phyloP scores from a whole-genome alignment of 345 rosid species.

The Luvunga scandens region DNA sequence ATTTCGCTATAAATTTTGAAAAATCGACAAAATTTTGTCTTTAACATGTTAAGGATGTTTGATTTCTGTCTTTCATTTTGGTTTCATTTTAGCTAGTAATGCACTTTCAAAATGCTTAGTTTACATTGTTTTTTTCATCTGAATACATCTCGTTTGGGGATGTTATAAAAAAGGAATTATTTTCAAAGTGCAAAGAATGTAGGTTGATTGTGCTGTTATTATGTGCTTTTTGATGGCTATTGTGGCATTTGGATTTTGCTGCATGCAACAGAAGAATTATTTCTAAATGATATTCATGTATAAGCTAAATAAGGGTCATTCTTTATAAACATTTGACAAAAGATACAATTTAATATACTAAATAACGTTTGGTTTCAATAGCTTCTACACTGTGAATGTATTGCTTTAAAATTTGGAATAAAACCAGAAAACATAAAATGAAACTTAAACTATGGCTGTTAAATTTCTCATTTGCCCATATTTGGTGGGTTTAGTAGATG shows the following conservation, averaged over 20 bases:
- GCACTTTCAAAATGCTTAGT: not conserved
- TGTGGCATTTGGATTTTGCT: not conserved
- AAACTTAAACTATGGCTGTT: not conserved
- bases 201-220: too few relatives aligned
- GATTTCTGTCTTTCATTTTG: not conserved
- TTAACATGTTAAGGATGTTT: not conserved
- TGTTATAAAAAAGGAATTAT: not conserved
- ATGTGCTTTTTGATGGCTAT: not conserved
- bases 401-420: not conserved
- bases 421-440: not conserved
- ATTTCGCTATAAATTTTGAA: not conserved
- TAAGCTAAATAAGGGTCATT: not conserved
- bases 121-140: not conserved
- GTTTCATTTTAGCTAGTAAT: not conserved
- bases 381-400: not conserved
- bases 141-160: not conserved
- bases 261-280: not conserved
- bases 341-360: not conserved
- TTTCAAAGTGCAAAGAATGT: not conserved
- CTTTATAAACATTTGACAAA: not conserved
- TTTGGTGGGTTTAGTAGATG: conserved; percentile 23
- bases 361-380: not conserved
- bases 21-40: not conserved
- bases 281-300: not conserved
- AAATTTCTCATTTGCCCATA: not conserved